Percentiles rank a stretch among this genome's conserved stretches.
phyloP scores from a whole-genome alignment of 176 grass and related monocot genomes.

The Metroxylon sagu region DNA sequence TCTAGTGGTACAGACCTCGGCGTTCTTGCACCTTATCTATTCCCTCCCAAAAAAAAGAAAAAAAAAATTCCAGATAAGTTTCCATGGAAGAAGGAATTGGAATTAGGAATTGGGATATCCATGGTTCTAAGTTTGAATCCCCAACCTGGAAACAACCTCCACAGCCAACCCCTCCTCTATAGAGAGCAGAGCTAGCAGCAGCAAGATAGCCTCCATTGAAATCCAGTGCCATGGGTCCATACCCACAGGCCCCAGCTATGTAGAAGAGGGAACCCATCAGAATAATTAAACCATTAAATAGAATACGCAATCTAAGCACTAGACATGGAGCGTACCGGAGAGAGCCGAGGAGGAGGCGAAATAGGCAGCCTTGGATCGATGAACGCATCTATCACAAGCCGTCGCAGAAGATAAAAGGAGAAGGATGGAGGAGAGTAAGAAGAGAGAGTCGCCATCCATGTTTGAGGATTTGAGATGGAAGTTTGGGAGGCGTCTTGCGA shows the following conservation, averaged over 20 bases:
- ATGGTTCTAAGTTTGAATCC: neutral
- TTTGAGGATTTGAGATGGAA: no score
- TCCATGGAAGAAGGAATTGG: no score
- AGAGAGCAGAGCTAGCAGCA: slow-evolving; percentile 32
- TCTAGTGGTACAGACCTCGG: slow-evolving; percentile 29
- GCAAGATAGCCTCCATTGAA: slow-evolving; percentile 44
- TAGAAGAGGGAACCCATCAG: no score
- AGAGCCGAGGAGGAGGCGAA: slow-evolving; percentile 44
- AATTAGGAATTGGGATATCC: neutral
- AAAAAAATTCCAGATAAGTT: no score
- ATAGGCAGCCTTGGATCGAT: slow-evolving; percentile 37
- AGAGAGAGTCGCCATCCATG: neutral
- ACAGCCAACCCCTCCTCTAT: slow-evolving; percentile 62
- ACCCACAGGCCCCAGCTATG: slow-evolving; percentile 73
- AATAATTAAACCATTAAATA: no score
- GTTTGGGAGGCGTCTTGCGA: no score
- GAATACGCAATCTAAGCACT: no score
- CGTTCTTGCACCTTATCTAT: slow-evolving; percentile 79
- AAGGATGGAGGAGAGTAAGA: slow-evolving; percentile 9
- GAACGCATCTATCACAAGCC: slow-evolving; percentile 70
- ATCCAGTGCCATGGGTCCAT: slow-evolving; percentile 45
- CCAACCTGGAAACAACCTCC: slow-evolving; percentile 73
- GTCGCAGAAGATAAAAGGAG: slow-evolving; percentile 24
- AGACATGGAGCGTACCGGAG: slow-evolving; percentile 19
- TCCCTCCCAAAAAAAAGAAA: no score